Conservation (phyloP, 371 early-diverging fungal genomes). For the Coemansia sp. region DNA sequence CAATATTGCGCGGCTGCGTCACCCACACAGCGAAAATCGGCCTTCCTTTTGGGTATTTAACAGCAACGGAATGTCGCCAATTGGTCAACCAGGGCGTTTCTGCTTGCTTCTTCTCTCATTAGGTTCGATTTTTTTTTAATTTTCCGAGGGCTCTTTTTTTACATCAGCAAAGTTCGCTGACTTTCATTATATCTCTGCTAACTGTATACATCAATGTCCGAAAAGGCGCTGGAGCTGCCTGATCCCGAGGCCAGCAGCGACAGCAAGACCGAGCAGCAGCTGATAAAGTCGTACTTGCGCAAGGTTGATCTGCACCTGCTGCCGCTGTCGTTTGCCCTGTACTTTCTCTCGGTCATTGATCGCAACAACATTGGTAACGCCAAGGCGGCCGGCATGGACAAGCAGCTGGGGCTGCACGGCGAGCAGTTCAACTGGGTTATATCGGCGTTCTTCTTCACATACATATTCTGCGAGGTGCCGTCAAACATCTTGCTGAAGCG, state of each 20-base stretch:
- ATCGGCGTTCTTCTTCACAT: constrained; percentile 54
- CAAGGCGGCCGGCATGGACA: constrained; percentile 51
- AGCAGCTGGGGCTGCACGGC: constrained; percentile 40
- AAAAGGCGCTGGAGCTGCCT: neutral
- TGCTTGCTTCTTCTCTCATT: too few relatives aligned
- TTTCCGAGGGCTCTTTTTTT: too few relatives aligned
- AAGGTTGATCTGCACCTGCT: constrained; percentile 68
- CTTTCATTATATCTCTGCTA: neutral
- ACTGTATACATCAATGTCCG: neutral
- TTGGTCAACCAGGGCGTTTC: neutral
- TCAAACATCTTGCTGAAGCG: constrained; percentile 63
- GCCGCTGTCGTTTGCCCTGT: constrained; percentile 49
- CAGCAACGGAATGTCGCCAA: neutral
- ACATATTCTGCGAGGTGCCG: constrained; percentile 66
- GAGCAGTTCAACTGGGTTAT: constrained; percentile 55
- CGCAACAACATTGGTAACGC: constrained; percentile 57
- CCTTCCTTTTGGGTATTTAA: neutral
- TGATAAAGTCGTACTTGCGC: constrained; percentile 50
- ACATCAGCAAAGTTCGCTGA: neutral
- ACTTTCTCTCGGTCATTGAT: constrained; percentile 47
- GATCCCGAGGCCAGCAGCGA: constrained; percentile 1
- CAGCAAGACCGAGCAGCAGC: constrained; percentile 2
- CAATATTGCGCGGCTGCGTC: neutral
- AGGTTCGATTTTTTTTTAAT: too few relatives aligned
- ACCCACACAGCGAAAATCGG: neutral